phyloP scores from a whole-genome alignment of 2,329 filamentous ascomycete species.

The Penicillium brevicompactum region DNA sequence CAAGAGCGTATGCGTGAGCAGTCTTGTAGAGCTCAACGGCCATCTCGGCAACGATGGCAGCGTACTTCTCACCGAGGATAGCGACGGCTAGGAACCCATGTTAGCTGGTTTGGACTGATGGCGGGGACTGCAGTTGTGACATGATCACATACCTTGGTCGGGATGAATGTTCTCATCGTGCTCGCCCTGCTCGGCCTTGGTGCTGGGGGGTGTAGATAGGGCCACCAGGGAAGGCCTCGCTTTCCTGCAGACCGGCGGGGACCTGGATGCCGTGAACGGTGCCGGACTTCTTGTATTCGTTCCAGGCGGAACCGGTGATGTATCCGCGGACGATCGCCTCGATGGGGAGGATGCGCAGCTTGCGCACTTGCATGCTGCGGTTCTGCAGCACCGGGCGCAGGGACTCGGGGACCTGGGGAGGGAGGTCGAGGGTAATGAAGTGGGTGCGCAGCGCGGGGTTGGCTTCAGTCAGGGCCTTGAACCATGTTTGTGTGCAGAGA shows the following conservation, averaged over 20 bases:
- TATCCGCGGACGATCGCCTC: conserved; percentile 89
- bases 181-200: conserved; percentile 77
- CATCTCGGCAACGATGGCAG: conserved; percentile 65
- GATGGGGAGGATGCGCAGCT: conserved; percentile 73
- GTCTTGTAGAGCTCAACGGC: conserved; percentile 65
- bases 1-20: conserved; percentile 47
- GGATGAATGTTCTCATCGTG: conserved; percentile 87
- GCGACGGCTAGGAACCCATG: conserved; percentile 46
- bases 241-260: conserved; percentile 69
- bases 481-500: conserved; percentile 69
- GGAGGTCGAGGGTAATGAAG: conserved; percentile 62
- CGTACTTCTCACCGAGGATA: conserved; percentile 68
- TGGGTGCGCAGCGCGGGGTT: conserved; percentile 65
- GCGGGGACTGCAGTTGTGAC: neutral
- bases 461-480: conserved; percentile 58
- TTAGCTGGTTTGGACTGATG: conserved; percentile 5
- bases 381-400: conserved; percentile 59
- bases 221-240: conserved; percentile 64
- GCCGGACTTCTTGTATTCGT: conserved; percentile 71
- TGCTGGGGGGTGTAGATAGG: conserved; percentile 81
- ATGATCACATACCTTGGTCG: conserved; percentile 54
- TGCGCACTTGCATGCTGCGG: conserved; percentile 76
- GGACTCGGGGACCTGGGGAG: conserved; percentile 48
- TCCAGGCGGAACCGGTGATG: conserved; percentile 82
- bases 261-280: conserved; percentile 79